Conservation (phyloP, 345 rosid genomes). For the Lepidium didymum region DNA sequence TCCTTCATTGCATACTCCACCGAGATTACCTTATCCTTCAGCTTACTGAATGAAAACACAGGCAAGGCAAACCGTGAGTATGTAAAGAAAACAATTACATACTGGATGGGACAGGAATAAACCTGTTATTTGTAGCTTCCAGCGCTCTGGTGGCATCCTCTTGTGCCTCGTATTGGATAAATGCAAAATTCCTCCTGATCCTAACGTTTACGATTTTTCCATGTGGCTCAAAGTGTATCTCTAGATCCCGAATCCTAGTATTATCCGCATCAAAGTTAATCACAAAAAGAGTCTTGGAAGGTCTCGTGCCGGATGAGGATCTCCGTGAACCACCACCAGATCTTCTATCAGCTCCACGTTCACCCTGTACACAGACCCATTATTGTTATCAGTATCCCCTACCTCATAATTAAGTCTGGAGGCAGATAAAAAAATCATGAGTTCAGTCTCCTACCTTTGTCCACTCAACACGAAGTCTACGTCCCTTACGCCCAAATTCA, state of each 20-base stretch:
- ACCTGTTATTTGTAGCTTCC: slow-evolving; percentile 86
- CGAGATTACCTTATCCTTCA: slow-evolving; percentile 77
- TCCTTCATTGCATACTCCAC: slow-evolving; percentile 93
- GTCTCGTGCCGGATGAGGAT: slow-evolving; percentile 54
- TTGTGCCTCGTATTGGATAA: slow-evolving; percentile 76
- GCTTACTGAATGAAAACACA: slow-evolving; percentile 57
- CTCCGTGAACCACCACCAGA: slow-evolving; percentile 52
- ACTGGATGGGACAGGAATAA: background rate
- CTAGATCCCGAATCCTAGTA: slow-evolving; percentile 84
- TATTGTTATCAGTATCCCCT: background rate
- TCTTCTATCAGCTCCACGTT: slow-evolving; percentile 62
- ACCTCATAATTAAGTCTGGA: slow-evolving; percentile 41
- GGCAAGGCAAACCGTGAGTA: background rate
- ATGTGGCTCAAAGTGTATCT: slow-evolving; percentile 87
- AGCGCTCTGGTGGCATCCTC: slow-evolving; percentile 87
- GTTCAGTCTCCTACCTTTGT: slow-evolving; percentile 49
- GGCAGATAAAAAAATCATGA: slow-evolving; percentile 8
- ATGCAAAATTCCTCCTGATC: slow-evolving; percentile 95
- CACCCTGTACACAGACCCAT: slow-evolving; percentile 44
- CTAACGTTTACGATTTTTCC: slow-evolving; percentile 87
- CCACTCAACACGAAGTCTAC: slow-evolving; percentile 96
- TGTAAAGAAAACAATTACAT: background rate
- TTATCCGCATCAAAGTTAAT: slow-evolving; percentile 85
- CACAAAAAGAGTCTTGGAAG: slow-evolving; percentile 90
- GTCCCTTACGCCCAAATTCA: slow-evolving; percentile 94